phyloP scores from a whole-genome alignment of 345 rosid genomes.

The Sapria himalayana region DNA sequence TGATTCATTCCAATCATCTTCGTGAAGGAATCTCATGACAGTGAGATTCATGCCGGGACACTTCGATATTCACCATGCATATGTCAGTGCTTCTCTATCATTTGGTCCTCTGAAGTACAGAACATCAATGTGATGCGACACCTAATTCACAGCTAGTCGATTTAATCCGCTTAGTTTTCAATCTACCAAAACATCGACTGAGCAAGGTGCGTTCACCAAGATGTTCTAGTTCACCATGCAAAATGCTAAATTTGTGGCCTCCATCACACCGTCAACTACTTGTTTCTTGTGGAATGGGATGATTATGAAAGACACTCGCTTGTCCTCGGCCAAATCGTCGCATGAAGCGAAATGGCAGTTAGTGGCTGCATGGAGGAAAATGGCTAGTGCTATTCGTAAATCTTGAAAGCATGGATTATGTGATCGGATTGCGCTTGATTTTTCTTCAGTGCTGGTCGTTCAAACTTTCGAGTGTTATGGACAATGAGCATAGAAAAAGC shows the following conservation, averaged over 20 bases:
- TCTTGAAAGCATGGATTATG: slow-evolving; percentile 72
- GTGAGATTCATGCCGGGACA: slow-evolving; percentile 43
- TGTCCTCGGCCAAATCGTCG: slow-evolving; percentile 77
- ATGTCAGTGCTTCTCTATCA: slow-evolving; percentile 66
- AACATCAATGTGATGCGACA: slow-evolving; percentile 46
- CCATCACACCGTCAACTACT: slow-evolving; percentile 93
- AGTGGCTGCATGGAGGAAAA: slow-evolving; percentile 58
- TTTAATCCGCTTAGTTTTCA: slow-evolving; percentile 50
- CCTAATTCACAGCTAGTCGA: slow-evolving; percentile 25
- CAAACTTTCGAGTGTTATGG: slow-evolving; percentile 53
- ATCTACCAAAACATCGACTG: slow-evolving; percentile 72
- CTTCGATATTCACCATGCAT: slow-evolving; percentile 66
- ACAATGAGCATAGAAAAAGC: slow-evolving; percentile 91
- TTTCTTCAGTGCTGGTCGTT: slow-evolving; percentile 49
- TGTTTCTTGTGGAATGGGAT: slow-evolving; percentile 89
- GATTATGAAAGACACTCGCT: slow-evolving; percentile 48
- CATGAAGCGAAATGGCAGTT: slow-evolving; percentile 77
- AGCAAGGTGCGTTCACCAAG: slow-evolving; percentile 56
- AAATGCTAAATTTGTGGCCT: slow-evolving; percentile 65
- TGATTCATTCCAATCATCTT: slow-evolving; percentile 15
- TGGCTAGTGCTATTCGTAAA: slow-evolving; percentile 42
- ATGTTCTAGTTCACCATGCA: slow-evolving; percentile 65
- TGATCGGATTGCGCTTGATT: slow-evolving; percentile 94
- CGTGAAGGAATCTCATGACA: slow-evolving; percentile 33
- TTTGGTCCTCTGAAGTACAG: slow-evolving; percentile 74